phyloP scores from a whole-genome alignment of 176 grass and related monocot genomes.

The Chrysopogon serrulatus region DNA sequence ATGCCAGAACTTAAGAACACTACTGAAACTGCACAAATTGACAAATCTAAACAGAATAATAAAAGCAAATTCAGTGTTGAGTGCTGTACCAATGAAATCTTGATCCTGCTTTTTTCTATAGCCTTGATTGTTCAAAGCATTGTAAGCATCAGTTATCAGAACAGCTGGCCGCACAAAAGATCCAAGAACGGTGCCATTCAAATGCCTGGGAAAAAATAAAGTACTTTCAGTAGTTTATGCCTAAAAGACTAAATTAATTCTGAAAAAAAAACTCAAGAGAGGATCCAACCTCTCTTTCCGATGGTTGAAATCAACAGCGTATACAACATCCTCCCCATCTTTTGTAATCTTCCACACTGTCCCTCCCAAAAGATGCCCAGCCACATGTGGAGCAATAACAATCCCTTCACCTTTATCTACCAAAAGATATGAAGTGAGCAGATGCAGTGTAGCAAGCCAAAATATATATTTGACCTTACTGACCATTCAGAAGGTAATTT shows the following conservation, averaged over 20 bases:
- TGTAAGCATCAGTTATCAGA: constrained; percentile 97
- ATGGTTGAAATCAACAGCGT: constrained; percentile 96
- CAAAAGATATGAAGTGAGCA: neutral
- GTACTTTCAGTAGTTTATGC: constrained; percentile 8
- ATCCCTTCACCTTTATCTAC: constrained; percentile 96
- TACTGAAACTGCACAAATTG: neutral
- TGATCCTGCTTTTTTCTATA: constrained; percentile 87
- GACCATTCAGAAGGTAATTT: constrained; percentile 79
- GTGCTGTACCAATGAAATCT: constrained; percentile 73
- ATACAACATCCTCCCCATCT: constrained; percentile 90
- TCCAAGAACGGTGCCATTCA: constrained; percentile 87
- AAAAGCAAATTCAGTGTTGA: neutral
- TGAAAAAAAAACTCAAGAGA: neutral
- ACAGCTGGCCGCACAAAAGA: constrained; percentile 92
- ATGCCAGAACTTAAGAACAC: neutral
- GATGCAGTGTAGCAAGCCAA: constrained; percentile 9
- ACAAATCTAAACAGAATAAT: neutral
- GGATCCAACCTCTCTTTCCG: constrained; percentile 65
- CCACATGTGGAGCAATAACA: constrained; percentile 90
- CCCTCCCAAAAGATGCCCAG: constrained; percentile 92
- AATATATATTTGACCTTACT: constrained; percentile 31
- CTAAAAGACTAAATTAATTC: neutral
- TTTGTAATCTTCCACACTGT: constrained; percentile 99
- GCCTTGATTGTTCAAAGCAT: constrained; percentile 89
- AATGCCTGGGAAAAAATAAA: constrained; percentile 64